Evolutionary conservation across 768 basidiomycete species (phyloP), one percentile per base, ranked within the genome.

Genomic region (Pholiota molesta): DNA sequence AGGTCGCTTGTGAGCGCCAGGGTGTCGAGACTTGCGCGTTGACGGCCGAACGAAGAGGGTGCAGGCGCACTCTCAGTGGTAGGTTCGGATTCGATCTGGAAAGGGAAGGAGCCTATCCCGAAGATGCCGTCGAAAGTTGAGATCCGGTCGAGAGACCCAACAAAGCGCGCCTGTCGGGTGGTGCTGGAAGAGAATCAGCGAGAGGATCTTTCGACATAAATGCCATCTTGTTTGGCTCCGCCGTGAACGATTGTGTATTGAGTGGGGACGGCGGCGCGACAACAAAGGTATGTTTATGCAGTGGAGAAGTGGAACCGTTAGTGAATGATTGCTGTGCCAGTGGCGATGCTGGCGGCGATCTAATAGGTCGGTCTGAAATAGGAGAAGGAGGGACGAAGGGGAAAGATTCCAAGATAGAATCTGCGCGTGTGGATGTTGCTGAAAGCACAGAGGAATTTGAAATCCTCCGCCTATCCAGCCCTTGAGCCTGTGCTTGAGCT

Each of bases 321-420:
- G 72, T 74, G 62, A 83, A 81, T 19, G 81, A 77, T 63, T 89
- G 87, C 72, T 89, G 85, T 28, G 75, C 80, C 19, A 90, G 77
- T 8, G 92, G 91, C 10, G 91, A 92, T 60, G 86, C 86, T 39
- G 89, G 89, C 5, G 90, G 90, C 3, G 90, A 87, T 63, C 91
- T 81, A 67, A 87, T 77, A 10, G 91, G 92, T 57, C 89, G 81
- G 66, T 91, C 86, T n/a, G 91, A 92, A 62, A 94, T 93, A 6
- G 93, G 93, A 8, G 92, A 93, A 1, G 93, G 93, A 23, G 93
- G 93, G 9, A 95, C 92, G 71, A 95, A 94, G 37, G 91, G 91
- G 81, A 95, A 95, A 14, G 86, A 88, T 73, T 93, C 92, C 28
- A 94, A 81, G 66, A 94, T 92, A 3, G 92, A 94, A 70, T 94